Conservation (phyloP, 2,329 filamentous ascomycete species). For the Aspergillus felis region DNA sequence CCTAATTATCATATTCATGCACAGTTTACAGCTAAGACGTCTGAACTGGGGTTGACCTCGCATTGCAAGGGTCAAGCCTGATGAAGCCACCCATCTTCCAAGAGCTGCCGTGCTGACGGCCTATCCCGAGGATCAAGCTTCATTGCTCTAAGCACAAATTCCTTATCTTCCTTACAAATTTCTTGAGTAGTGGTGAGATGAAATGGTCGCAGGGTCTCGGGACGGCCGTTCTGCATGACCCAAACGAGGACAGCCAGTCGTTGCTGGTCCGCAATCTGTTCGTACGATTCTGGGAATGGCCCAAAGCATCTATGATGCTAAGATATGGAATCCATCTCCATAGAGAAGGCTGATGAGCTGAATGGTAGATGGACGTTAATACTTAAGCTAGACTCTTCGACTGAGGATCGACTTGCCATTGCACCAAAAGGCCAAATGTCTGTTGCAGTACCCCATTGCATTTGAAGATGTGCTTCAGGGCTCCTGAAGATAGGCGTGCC, state of each 20-base stretch:
- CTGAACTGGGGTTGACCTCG: no score
- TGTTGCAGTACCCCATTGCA: conserved; percentile 14
- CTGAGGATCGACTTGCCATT: conserved; percentile 3
- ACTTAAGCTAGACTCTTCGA: not conserved
- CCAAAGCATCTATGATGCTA: conserved; percentile 21
- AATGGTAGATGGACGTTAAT: not conserved
- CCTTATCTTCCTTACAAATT: not conserved
- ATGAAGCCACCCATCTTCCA: no score
- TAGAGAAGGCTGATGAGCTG: conserved; percentile 19
- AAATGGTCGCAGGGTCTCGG: conserved; percentile 4
- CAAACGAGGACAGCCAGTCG: conserved; percentile 9
- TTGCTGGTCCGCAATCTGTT: conserved; percentile 16
- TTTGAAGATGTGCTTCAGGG: conserved; percentile 17
- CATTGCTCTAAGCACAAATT: not conserved
- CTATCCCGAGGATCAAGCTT: no score
- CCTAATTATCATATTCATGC: no score
- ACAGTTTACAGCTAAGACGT: no score
- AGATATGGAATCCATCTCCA: conserved; percentile 15
- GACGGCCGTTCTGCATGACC: conserved; percentile 16
- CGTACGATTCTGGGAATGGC: conserved; percentile 19
- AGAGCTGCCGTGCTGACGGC: no score
- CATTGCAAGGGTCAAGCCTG: no score
- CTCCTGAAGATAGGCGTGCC: conserved; percentile 17
- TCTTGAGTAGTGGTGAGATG: not conserved
- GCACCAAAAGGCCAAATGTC: conserved; percentile 21